Evolutionary conservation across 2,329 filamentous ascomycete genomes (phyloP), one percentile per base, ranked within the genome.

Genomic region (Sclerotinia borealis): DNA sequence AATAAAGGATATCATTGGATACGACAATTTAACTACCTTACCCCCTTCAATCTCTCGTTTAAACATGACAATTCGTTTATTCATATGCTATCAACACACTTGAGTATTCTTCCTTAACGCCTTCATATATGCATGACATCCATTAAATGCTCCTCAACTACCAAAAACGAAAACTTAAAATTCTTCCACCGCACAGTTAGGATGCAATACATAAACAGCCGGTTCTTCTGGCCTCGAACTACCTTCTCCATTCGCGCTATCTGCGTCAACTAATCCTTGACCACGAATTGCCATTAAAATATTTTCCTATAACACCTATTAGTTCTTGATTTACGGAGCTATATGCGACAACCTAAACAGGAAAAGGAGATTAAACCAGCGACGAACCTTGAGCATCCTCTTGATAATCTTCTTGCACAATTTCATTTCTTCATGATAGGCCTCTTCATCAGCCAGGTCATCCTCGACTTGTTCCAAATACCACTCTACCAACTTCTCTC

Each of bases 381-480:
- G 67, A 78, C 85, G 73, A 80, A 95, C 92, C 88, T 95, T 97
- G 73, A 97, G 90, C 89, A 98, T 96, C 77, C 91, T 89, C 83
- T 91, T 96, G 70, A 99, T 78, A 60, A 99, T 93, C 83, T 96
- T 95, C 74, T 80, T 84, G 17, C 88, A 89, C 63, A 96, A 78
- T 3, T 80, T 80, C 73, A 85, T 84, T 78, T 98, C 92, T 19
- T 79, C 80, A 73, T 93, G 84, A 72, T 96, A 83, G 70, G 93
- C 91, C 63, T 96, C 92, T 75, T 96, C 88, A 48, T 80, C 89
- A 41, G 89, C 83, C 64, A 99, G 79, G 73, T 96, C 89, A 22
- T 87, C 84, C 76, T 99, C 95, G 71, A 90, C 90, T 77, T 93
- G 88, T 78, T 98, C 93, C 27, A 98, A 81, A 75, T 96, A 99